phyloP scores from a whole-genome alignment of 352 stramenopile genomes.

The Pythium rhizo-oryzae region DNA sequence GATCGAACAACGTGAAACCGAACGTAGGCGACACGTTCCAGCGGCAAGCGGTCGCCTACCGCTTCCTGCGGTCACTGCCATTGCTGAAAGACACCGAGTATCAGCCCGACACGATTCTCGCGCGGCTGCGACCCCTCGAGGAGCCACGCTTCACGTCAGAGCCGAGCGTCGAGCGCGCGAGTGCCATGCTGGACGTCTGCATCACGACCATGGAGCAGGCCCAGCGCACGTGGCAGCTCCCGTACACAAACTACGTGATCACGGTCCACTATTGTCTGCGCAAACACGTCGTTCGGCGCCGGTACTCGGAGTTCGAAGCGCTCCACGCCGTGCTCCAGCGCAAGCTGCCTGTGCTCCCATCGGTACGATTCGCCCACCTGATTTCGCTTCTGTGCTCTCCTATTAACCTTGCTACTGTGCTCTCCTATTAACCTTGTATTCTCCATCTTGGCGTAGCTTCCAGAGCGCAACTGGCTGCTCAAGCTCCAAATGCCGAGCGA shows the following conservation, averaged over 20 bases:
- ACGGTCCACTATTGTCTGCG: slow-evolving; percentile 74
- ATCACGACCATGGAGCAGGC: slow-evolving; percentile 67
- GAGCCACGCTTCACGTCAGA: slow-evolving; percentile 17
- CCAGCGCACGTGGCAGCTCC: slow-evolving; percentile 49
- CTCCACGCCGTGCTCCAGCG: slow-evolving; percentile 46
- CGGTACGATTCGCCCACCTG: too few species aligned
- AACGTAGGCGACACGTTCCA: slow-evolving; percentile 39
- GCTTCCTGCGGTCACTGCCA: slow-evolving; percentile 61
- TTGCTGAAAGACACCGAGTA: slow-evolving; percentile 46
- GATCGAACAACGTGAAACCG: background rate
- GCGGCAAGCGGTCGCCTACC: slow-evolving; percentile 64
- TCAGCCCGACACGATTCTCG: slow-evolving; percentile 35
- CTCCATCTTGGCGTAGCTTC: too few species aligned
- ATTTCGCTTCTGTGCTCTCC: slow-evolving; percentile 2
- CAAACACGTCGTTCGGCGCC: slow-evolving; percentile 63
- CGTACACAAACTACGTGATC: slow-evolving; percentile 79
- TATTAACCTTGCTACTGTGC: too few species aligned
- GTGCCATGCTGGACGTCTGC: slow-evolving; percentile 62
- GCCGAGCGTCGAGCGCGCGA: slow-evolving; percentile 40
- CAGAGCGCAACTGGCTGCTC: slow-evolving; percentile 48
- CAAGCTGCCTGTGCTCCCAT: slow-evolving; percentile 55
- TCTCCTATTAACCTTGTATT: too few species aligned
- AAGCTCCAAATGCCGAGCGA: slow-evolving; percentile 39
- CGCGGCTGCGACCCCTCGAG: slow-evolving; percentile 49
- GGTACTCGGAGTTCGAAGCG: slow-evolving; percentile 65